Base-by-base conservation (phyloP, 140 eudicot species). In the Oenanthe javanica region DNA sequence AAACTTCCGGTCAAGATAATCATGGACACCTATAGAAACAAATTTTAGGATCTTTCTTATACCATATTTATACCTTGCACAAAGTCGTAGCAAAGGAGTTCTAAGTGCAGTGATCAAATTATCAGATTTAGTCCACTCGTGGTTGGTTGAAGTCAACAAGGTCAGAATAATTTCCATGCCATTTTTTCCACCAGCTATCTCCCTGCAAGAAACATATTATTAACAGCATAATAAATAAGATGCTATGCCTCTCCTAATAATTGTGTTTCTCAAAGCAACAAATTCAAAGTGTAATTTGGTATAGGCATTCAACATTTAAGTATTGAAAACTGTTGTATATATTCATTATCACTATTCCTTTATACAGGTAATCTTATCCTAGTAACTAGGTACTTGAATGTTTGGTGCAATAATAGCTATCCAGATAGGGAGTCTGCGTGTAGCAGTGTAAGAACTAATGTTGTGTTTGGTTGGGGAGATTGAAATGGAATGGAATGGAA, bases 101-200 rank as follows among this genome's bases (percentile, higher is more conserved):
- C 82, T 79, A 81, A 94, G 64, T 47, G 38, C 85, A 27, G 89
- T 69, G 48, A 79, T 45, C 79, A 92, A 57, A 66, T 69, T 78
- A 55, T 86, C 90, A 83, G 93, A 94, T 74, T 74, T 82, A 82
- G 88, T 72, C 99, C 97, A 94, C 79, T 92, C 91, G 15, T 85
- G 61, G 66, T 84, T 85, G 55, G 77, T 57, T 47, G 92, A 87
- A 69, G 91, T 84, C 90, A 92, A 84, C 85, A 94, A 83, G 80
- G 82, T 80, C 90, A 76, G 61, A 91, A 94, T 72, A 61, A 90
- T 90, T 86, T 92, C 95, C 88, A 83, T 88, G 79, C 91, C 97
- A 86, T 74, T 89, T 74, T 81, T 82, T 85, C 89, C 93, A 7
- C 81, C 76, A 77, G 79, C 77, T 38, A 87, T 80, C n/a, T 85